Evolutionary conservation across 1,139 yeast species (phyloP).

Genomic region (Lizanozyma gosingica): DNA sequence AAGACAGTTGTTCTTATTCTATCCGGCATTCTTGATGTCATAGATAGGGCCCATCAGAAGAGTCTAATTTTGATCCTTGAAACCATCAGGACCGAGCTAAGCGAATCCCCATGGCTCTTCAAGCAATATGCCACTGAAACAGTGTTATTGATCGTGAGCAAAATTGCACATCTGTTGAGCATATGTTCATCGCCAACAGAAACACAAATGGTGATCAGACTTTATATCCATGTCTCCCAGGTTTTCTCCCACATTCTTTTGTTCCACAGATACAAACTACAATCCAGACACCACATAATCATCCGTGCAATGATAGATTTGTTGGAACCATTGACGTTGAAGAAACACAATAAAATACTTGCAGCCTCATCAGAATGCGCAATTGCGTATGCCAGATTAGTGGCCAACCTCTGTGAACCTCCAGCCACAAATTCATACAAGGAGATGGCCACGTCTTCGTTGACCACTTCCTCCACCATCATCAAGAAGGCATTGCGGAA

Average conservation of each 20-base stretch:
- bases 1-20: not conserved
- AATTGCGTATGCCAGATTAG: constrained; percentile 44
- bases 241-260: constrained; percentile 48
- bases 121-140: constrained; percentile 64
- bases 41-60: not conserved
- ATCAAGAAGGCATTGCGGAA: constrained; percentile 55
- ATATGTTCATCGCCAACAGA: constrained; percentile 2
- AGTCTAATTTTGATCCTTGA: constrained; percentile 7
- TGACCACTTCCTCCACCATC: constrained; percentile 48
- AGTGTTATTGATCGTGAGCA: constrained; percentile 28
- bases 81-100: constrained; percentile 29
- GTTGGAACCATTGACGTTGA: constrained; percentile 35
- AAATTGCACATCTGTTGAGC: constrained; percentile 9
- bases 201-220: constrained; percentile 10
- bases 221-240: constrained; percentile 32
- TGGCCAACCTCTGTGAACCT: constrained; percentile 72
- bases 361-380: constrained; percentile 25
- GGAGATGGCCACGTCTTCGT: constrained; percentile 14
- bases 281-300: constrained; percentile 66
- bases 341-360: constrained; percentile 7
- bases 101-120: constrained; percentile 48
- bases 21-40: not conserved
- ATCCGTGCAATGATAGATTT: constrained; percentile 39
- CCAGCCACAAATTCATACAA: constrained; percentile 15
- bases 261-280: constrained; percentile 60